Percentiles rank a stretch among this genome's conserved stretches.
Conservation (phyloP, 2,329 filamentous ascomycete genomes). For the Trichoderma atrobrunneum region DNA sequence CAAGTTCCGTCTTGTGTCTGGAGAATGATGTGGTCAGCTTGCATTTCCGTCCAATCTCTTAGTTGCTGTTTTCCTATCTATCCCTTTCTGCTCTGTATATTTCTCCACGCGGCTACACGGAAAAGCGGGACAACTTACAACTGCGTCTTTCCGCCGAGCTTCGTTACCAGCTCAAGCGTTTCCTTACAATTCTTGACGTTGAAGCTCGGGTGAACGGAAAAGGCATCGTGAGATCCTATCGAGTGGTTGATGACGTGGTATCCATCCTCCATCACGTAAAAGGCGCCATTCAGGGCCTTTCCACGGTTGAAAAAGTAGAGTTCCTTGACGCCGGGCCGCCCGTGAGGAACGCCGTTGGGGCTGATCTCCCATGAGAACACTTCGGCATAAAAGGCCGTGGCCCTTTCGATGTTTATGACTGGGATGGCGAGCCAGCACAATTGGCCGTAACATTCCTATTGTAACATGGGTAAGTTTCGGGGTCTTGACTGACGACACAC, state of each 20-base stretch:
- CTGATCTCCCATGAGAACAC: slow-evolving; percentile 36
- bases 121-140: slow-evolving; percentile 30
- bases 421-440: slow-evolving; percentile 42
- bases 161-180: slow-evolving; percentile 30
- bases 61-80: neutral
- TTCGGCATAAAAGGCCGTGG: slow-evolving; percentile 37
- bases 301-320: slow-evolving; percentile 37
- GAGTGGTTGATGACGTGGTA: slow-evolving; percentile 30
- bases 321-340: slow-evolving; percentile 27
- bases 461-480: neutral
- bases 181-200: slow-evolving; percentile 34
- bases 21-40: slow-evolving; percentile 1
- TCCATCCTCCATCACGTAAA: slow-evolving; percentile 33
- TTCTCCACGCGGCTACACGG: neutral
- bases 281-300: slow-evolving; percentile 33
- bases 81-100: neutral
- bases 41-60: neutral
- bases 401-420: slow-evolving; percentile 34
- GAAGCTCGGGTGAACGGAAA: slow-evolving; percentile 35
- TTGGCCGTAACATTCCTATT: slow-evolving; percentile 28
- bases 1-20: slow-evolving; percentile 38
- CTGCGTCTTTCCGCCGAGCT: slow-evolving; percentile 34
- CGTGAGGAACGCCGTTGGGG: slow-evolving; percentile 23
- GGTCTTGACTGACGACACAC: neutral
- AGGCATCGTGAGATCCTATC: slow-evolving; percentile 24